Conservation (phyloP, 768 basidiomycete genomes). For the Suillus subaureus region DNA sequence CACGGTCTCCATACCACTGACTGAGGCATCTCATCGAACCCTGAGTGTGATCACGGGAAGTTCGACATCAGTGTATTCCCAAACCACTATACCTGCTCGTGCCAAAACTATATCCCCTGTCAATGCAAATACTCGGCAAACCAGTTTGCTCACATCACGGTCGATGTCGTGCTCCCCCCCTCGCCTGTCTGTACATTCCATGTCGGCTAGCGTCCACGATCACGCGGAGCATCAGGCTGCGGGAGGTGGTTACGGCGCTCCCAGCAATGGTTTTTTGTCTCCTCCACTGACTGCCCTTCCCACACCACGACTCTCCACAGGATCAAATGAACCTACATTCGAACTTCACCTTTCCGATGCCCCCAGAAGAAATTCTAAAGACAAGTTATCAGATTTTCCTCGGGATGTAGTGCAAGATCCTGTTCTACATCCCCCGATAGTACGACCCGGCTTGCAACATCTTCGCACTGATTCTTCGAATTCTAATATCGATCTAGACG, state of each 20-base stretch:
- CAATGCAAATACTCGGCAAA: not conserved
- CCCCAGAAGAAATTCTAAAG: conserved; percentile 1
- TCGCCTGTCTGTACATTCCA: conserved; percentile 8
- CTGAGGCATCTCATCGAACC: conserved; percentile 1
- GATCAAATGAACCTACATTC: conserved; percentile 8
- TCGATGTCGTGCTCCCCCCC: not conserved
- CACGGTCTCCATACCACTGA: not conserved
- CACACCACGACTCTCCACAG: conserved; percentile 7
- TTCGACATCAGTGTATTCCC: conserved; percentile 13
- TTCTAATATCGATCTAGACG: conserved; percentile 17
- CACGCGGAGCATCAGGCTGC: conserved; percentile 1
- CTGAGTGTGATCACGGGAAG: conserved; percentile 1
- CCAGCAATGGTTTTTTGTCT: conserved; percentile 1
- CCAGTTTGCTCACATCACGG: not conserved
- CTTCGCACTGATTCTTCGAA: conserved; percentile 13
- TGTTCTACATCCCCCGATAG: not conserved
- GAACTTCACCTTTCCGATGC: conserved; percentile 14
- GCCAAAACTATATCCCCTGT: not conserved
- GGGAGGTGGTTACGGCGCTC: not conserved
- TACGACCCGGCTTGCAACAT: conserved; percentile 7
- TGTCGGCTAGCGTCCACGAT: conserved; percentile 12
- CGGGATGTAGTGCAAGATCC: conserved; percentile 1
- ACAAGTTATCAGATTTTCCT: conserved; percentile 10
- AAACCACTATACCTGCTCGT: conserved; percentile 8
- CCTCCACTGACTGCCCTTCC: conserved; percentile 14